Evolutionary conservation across 805 yeast species (phyloP).

Genomic region (Kluyveromyces wickerhamii): DNA sequence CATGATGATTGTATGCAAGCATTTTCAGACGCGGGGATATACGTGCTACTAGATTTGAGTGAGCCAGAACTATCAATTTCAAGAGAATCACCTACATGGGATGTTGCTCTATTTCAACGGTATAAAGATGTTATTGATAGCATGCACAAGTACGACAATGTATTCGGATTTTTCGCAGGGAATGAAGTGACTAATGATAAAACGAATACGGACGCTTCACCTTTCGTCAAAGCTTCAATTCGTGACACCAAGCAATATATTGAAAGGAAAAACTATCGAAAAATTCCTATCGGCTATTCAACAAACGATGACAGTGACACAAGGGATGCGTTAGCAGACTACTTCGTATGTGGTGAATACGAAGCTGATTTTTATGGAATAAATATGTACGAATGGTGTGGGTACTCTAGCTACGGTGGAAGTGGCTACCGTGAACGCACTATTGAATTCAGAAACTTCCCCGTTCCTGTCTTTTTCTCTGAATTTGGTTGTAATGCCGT

Average conservation of each 20-base stretch:
- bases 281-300: slow-evolving; percentile 90
- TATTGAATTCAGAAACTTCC: slow-evolving; percentile 50
- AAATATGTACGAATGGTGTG: slow-evolving; percentile 89
- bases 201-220: slow-evolving; percentile 81
- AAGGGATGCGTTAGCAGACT: slow-evolving; percentile 71
- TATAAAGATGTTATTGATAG: slow-evolving; percentile 78
- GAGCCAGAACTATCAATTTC: slow-evolving; percentile 75
- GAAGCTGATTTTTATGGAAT: slow-evolving; percentile 72
- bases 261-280: slow-evolving; percentile 48
- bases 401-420: slow-evolving; percentile 47
- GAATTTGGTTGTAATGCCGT: slow-evolving; percentile 73
- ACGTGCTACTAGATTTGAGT: slow-evolving; percentile 82
- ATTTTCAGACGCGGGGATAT: slow-evolving; percentile 79
- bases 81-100: slow-evolving; percentile 76
- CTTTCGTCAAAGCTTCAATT: slow-evolving; percentile 92
- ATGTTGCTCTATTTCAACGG: slow-evolving; percentile 58
- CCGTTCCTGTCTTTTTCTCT: slow-evolving; percentile 69
- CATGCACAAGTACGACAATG: slow-evolving; percentile 68
- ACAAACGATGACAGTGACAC: slow-evolving; percentile 83
- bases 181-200: slow-evolving; percentile 88
- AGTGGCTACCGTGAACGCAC: slow-evolving; percentile 67
- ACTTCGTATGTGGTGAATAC: slow-evolving; percentile 72
- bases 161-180: slow-evolving; percentile 94
- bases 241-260: slow-evolving; percentile 83
- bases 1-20: slow-evolving; percentile 76